Conservation (phyloP, 495 filamentous ascomycete genomes). For the Glonium stellatum region DNA sequence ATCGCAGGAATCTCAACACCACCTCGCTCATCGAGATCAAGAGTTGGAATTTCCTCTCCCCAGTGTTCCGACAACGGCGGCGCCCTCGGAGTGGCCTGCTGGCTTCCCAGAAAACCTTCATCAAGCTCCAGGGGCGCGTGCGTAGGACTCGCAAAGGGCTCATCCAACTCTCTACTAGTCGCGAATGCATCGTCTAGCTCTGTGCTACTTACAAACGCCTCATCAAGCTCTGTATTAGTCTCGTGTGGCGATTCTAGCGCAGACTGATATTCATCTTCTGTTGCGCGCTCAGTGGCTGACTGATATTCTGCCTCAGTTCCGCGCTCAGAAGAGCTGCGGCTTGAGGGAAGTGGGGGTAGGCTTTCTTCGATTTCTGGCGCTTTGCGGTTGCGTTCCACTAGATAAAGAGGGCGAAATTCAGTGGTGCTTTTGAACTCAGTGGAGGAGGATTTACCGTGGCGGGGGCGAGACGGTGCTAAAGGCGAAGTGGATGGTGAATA, state of each 20-base stretch:
- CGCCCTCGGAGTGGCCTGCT: conserved; percentile 35
- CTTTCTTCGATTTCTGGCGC: conserved; percentile 34
- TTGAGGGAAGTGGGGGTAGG: conserved; percentile 32
- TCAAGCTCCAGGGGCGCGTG: too few species aligned
- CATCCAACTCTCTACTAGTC: conserved; percentile 5
- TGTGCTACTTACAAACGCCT: conserved; percentile 11
- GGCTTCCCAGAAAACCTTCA: conserved; percentile 30
- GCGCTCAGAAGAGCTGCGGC: conserved; percentile 19
- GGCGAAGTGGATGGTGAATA: conserved; percentile 26
- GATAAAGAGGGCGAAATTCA: conserved; percentile 38
- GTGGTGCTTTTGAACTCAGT: conserved; percentile 30
- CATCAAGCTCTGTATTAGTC: conserved; percentile 13
- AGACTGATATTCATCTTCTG: conserved; percentile 37
- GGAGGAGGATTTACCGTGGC: conserved; percentile 28
- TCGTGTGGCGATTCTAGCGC: conserved; percentile 29
- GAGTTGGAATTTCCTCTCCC: too few species aligned
- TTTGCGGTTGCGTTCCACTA: conserved; percentile 39
- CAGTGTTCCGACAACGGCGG: conserved; percentile 8
- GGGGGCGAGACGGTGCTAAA: conserved; percentile 13
- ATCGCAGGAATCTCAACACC: not conserved
- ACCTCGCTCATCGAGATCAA: not conserved
- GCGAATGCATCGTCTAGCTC: conserved; percentile 4
- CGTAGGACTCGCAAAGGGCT: too few species aligned
- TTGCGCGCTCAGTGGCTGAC: conserved; percentile 26
- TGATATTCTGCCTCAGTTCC: conserved; percentile 33